Conservation (phyloP, 1,139 yeast species). For the Suhomyces ambrosiae region DNA sequence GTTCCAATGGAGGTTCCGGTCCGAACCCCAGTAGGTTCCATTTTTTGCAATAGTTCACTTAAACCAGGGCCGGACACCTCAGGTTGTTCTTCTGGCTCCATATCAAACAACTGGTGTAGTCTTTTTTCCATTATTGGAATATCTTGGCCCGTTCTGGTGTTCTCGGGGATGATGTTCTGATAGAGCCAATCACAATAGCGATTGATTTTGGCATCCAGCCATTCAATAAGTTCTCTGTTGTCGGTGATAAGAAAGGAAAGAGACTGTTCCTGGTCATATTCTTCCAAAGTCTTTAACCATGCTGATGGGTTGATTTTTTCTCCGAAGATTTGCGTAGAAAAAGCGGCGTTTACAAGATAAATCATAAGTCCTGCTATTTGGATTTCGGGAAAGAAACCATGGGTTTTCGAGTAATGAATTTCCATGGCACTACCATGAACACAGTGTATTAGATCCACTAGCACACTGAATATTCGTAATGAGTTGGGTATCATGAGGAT, state of each 20-base stretch:
- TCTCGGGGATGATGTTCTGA: conserved; percentile 33
- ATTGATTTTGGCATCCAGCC: conserved; percentile 43
- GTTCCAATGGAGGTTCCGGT: too few relatives aligned
- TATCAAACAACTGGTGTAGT: conserved; percentile 37
- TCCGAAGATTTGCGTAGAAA: conserved; percentile 21
- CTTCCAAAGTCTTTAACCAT: conserved; percentile 28
- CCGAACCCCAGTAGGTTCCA: too few relatives aligned
- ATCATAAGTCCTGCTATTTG: conserved; percentile 27
- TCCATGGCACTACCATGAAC: conserved; percentile 7
- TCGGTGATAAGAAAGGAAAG: conserved; percentile 22
- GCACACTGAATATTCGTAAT: conserved; percentile 30
- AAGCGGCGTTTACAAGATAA: conserved; percentile 32
- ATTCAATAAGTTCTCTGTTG: conserved; percentile 32
- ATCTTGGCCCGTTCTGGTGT: conserved; percentile 20
- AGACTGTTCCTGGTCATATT: conserved; percentile 25
- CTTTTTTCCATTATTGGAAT: conserved; percentile 36
- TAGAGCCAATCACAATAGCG: conserved; percentile 47
- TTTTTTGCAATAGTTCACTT: not conserved
- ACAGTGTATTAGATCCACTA: conserved; percentile 17
- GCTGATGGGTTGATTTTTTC: conserved; percentile 1
- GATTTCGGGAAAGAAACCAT: conserved; percentile 33
- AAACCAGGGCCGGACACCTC: not conserved
- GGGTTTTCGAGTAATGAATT: conserved; percentile 1
- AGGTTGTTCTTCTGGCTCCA: conserved; percentile 16
- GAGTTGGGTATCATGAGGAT: conserved; percentile 34